Conservation (phyloP, 257 asterid species). For the Ligustrum vulgare region DNA sequence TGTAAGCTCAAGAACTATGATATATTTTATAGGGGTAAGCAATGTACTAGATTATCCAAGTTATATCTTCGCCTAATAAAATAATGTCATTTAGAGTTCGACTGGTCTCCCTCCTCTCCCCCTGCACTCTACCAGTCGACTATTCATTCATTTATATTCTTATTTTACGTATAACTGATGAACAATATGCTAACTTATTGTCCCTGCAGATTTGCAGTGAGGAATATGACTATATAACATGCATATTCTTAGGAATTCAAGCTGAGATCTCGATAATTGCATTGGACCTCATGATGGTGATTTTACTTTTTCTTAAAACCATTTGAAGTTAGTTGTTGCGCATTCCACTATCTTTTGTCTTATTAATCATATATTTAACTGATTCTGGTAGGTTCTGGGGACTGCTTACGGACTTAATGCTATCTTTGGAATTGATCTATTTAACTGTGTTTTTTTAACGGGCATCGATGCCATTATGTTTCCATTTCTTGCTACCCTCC, state of each 20-base stretch:
- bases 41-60: neutral
- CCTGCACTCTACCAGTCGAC: neutral
- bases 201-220: constrained; percentile 72
- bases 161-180: neutral
- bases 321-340: constrained; percentile 13
- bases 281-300: constrained; percentile 90
- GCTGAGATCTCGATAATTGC: constrained; percentile 78
- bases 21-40: neutral
- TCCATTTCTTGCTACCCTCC: constrained; percentile 62
- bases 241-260: constrained; percentile 77
- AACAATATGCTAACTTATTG: constrained; percentile 29
- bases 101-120: constrained; percentile 2
- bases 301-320: constrained; percentile 20
- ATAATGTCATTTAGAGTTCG: neutral
- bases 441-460: constrained; percentile 71
- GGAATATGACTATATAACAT: constrained; percentile 80
- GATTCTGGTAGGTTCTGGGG: constrained; percentile 75
- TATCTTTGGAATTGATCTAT: constrained; percentile 76
- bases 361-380: constrained; percentile 27
- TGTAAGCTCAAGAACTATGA: neutral
- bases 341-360: constrained; percentile 1
- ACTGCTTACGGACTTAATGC: constrained; percentile 92
- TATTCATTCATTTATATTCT: neutral
- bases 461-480: constrained; percentile 68
- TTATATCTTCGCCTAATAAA: neutral